Evolutionary conservation across 2,329 filamentous ascomycete genomes (phyloP).

Genomic region (Nothomitra cinnamomea): DNA sequence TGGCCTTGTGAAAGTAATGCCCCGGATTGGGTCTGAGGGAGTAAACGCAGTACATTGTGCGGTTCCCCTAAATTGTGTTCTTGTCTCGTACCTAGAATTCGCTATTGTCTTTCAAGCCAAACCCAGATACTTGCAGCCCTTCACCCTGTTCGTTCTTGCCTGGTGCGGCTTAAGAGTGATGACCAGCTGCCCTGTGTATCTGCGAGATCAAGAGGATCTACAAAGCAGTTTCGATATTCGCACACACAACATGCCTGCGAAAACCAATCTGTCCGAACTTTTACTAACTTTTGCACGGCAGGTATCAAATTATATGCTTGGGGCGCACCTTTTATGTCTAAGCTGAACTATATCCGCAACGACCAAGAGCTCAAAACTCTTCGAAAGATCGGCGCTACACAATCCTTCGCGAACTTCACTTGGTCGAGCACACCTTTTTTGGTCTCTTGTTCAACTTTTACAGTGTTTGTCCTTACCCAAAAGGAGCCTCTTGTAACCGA

Average conservation of each 20-base stretch:
- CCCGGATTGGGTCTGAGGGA: neutral
- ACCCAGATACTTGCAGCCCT: too few relatives aligned
- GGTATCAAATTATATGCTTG: slow-evolving; percentile 86
- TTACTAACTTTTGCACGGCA: neutral
- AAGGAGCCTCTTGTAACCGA: slow-evolving; percentile 74
- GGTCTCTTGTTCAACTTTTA: slow-evolving; percentile 91
- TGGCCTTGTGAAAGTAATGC: neutral
- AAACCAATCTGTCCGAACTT: neutral
- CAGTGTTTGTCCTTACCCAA: slow-evolving; percentile 77
- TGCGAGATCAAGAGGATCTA: too few relatives aligned
- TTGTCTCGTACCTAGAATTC: too few relatives aligned
- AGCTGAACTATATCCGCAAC: slow-evolving; percentile 89
- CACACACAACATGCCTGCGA: neutral
- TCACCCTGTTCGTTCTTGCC: too few relatives aligned
- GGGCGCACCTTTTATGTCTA: slow-evolving; percentile 94
- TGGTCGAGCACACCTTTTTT: slow-evolving; percentile 97
- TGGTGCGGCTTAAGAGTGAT: too few relatives aligned
- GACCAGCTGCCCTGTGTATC: too few relatives aligned
- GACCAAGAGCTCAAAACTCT: slow-evolving; percentile 90
- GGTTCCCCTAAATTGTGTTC: too few relatives aligned
- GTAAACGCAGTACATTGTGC: too few relatives aligned
- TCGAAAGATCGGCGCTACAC: slow-evolving; percentile 85
- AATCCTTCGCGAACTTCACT: slow-evolving; percentile 90
- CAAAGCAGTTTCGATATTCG: too few relatives aligned
- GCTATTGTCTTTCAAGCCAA: too few relatives aligned